Base-by-base conservation (phyloP, 345 rosid species). In the Syzygium grande region DNA sequence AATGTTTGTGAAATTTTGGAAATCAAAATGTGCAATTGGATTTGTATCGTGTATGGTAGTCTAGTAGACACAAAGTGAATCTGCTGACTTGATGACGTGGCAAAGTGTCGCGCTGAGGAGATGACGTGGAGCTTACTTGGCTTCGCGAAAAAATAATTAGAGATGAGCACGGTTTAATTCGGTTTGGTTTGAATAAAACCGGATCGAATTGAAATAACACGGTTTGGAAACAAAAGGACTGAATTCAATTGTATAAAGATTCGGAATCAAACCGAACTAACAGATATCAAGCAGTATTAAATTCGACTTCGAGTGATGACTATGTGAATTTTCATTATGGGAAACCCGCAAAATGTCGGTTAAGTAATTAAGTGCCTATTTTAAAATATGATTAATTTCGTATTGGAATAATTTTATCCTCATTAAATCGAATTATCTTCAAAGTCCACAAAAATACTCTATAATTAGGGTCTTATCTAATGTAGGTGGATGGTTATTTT, bases 261-360 rank as follows among this genome's bases (percentile, higher is more conserved):
- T 59, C 5, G 7, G 3, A 59, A 25, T 59, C 1, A 0, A 25
- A 59, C 11, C 30, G 5, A 58, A 11, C 6, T 25, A 58, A 27
- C 6, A 25, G 15, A 25, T 58, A 9, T 25, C 63, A 58, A 58
- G 63, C 6, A 5, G 0, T 25, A 58, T 58, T 29, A 25, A 58
- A 58, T 58, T 11, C 27, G 11, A 58, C 65, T 58, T 3, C 0
- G 0, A 11, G 5, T 0, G 7, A 58, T 58, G 65, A 27, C 4
- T 61, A 61, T 25, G 29, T 6, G 0, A 12, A 58, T 27, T 6
- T 59, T 0, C 7, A 1, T 5, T 5, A 59, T 3, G 11, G 27
- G 17, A n/a, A 15, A 61, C 34, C 0, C 0, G 29, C 9, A 0
- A 61, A 61, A n/a, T 61, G 34, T 13, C 0, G 1, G 2, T 17